Base-by-base conservation (phyloP, 2,329 filamentous ascomycete genomes). In the Cadophora sp. region DNA sequence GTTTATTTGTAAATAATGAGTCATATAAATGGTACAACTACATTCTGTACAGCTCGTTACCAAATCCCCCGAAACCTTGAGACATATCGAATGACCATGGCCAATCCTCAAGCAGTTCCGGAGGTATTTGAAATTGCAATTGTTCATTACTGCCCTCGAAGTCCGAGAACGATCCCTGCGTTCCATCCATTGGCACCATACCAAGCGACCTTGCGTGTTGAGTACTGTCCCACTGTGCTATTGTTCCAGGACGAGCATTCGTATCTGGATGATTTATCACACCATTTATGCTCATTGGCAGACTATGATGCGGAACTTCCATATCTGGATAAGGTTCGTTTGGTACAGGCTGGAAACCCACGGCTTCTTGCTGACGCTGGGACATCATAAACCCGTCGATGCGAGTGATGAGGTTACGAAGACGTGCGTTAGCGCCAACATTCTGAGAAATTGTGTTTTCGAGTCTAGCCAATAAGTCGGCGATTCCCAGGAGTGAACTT, bases 401-500 rank as follows among this genome's bases (percentile, higher is more conserved):
- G 43, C 78, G 78, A 14, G 80, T 77, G 22, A 83, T 80, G 56
- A 82, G 80, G 16, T 76, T 72, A 22, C 80, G 77, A 2, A 84
- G 76, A 24, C 79, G 78, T 70, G 79, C 74, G 56, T 79, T 80
- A 1, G 80, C 80, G 40, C 79, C 80, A 12, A 79, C 75, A 2
- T 79, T 77, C 26, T 59, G 66, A 3, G 79, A 79, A 5, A 84
- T 37, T 12, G 78, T 78, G 16, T 76, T 76, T 69, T 84, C 83
- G 2, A 85, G 77, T 37, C 77, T 80, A 62, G 80, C 77, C 12
- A 85, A 78, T 1, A 85, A 78, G 64, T 83, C 79, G 19, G 82
- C 83, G 74, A 85, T 80, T 63, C 79, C 77, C 4, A 81, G 76
- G 72, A 84, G 73, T 22, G 83, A 76, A 22, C 75, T 75, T 46